Base-by-base conservation (phyloP, 345 rosid genomes). In the Populus tremula region DNA sequence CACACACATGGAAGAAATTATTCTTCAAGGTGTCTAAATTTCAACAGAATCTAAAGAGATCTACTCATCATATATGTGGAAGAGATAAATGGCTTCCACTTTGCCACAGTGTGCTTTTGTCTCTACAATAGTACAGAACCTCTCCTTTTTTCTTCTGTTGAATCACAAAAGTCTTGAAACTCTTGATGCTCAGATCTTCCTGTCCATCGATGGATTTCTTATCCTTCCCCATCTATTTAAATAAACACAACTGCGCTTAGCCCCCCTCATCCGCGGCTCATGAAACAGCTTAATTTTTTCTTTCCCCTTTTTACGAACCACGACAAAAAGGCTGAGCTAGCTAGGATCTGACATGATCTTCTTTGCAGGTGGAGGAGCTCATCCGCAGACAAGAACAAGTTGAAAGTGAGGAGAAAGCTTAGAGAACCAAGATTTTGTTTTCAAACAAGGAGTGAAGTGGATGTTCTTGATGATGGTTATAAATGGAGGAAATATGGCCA, bases 401-500 rank as follows among this genome's bases (percentile, higher is more conserved):
- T 93, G 79, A 90, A 94, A 87, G 86, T 88, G 53, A 86, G 97
- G 80, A 93, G 97, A 83, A 94, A 91, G 90, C 92, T 94, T 41
- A 90, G 99, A 79, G 99, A 95, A 78, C 99, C 99, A 61, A 91
- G 99, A 86, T 95, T 95, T 83, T 95, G 99, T 84, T 95, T 95
- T 86, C 99, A 95, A 83, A 95, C 99, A 29, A 88, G 96, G 85
- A 95, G 98, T 65, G 99, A 95, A 38, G 89, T 95, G 5, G 99
- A 95, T 86, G 99, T 95, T 31, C 97, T 94, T 8, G 98, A 93
- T 78, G 98, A 94, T 59, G 98, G 98, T 61, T 94, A 94, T 76
- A 94, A 91, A 81, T 95, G 99, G 99, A 90, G 99, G 76, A 95
- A 95, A 87, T 95, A 95, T 79, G 99, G 99, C 78, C 99, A 95